Evolutionary conservation across 1,284 basidiomycete species (phyloP).

Genomic region (Bondarzewia mesenterica): DNA sequence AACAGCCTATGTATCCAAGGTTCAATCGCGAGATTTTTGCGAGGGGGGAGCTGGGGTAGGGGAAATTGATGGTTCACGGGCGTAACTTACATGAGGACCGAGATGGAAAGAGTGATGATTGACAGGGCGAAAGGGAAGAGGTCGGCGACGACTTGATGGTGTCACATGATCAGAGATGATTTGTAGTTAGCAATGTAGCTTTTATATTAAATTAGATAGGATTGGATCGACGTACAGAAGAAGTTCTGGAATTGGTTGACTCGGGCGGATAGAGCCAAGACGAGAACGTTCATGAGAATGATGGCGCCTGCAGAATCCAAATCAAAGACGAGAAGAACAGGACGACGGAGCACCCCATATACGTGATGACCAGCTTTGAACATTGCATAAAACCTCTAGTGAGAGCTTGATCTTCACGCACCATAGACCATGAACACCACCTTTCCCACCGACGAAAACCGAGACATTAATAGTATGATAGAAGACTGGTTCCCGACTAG

Average conservation of each 20-base stretch:
- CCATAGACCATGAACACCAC: not conserved
- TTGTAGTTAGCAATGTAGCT: not conserved
- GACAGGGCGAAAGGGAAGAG: slow-evolving; percentile 51
- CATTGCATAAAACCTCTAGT: not conserved
- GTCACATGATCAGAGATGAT: not conserved
- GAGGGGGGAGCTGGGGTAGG: slow-evolving; percentile 2
- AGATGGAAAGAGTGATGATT: slow-evolving; percentile 37
- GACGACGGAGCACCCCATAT: not conserved
- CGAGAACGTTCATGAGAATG: slow-evolving; percentile 38
- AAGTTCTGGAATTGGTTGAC: slow-evolving; percentile 53
- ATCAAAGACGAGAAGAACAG: not conserved
- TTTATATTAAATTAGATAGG: not conserved
- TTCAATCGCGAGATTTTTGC: not conserved
- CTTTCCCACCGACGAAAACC: not conserved
- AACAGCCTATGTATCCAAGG: not conserved
- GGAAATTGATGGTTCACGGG: not conserved
- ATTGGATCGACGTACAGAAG: slow-evolving; percentile 36
- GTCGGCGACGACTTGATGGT: slow-evolving; percentile 42
- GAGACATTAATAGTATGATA: not conserved
- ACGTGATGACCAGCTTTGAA: too few relatives aligned
- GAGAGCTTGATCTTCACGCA: not conserved
- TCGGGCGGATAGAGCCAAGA: slow-evolving; percentile 43
- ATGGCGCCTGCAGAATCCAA: slow-evolving; percentile 26
- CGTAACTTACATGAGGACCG: slow-evolving; percentile 35
- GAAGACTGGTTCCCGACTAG: not conserved